Conservation (phyloP, 164 flowering plant species). For the Brasenia schreberi region DNA sequence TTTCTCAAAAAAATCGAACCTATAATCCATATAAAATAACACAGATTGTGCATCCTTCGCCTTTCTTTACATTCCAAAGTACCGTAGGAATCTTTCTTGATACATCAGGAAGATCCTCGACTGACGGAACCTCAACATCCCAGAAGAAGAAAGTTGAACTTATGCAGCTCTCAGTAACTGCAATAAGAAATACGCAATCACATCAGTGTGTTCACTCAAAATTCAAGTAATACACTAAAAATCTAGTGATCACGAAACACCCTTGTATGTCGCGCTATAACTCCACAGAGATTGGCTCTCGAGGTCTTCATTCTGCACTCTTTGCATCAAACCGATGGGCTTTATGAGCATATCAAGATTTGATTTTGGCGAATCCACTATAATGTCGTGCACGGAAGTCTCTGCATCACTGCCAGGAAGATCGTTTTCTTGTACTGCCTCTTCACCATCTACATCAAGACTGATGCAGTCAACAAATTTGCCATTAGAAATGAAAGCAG, state of each 20-base stretch:
- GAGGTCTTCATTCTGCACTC: neutral
- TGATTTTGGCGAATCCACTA: neutral
- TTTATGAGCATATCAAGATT: neutral
- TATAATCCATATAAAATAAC: neutral
- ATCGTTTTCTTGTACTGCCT: neutral
- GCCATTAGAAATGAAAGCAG: neutral
- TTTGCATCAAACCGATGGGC: neutral
- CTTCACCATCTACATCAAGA: neutral
- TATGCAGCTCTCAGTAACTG: neutral
- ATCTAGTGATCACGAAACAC: neutral
- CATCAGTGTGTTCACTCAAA: neutral
- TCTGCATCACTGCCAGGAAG: neutral
- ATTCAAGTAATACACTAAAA: neutral
- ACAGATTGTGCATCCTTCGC: neutral
- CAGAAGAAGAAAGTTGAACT: neutral
- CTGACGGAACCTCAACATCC: neutral
- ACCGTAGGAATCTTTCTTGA: neutral
- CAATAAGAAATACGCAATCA: neutral
- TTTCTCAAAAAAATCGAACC: neutral
- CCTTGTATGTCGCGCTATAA: neutral
- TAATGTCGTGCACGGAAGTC: neutral
- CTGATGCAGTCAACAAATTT: neutral
- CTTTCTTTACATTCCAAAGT: neutral
- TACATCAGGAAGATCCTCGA: neutral
- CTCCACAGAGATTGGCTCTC: neutral